phyloP scores from a whole-genome alignment of 352 stramenopile genomes.

The Phytophthora pluvialis region DNA sequence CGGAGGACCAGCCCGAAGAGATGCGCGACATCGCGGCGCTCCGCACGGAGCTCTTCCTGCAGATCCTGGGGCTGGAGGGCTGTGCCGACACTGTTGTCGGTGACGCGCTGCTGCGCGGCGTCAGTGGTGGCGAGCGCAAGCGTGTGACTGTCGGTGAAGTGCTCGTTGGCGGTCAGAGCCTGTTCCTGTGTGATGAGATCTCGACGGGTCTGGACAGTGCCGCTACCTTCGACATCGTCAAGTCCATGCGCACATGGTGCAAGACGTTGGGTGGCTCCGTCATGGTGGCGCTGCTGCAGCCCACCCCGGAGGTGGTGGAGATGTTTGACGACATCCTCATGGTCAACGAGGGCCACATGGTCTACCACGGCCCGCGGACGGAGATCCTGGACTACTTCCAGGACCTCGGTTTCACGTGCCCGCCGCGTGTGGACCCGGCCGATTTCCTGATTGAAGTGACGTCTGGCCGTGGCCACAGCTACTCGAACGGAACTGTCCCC shows the following conservation, averaged over 20 bases:
- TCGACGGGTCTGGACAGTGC: conserved; percentile 63
- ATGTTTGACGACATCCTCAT: conserved; percentile 97
- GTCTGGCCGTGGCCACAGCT: conserved; percentile 57
- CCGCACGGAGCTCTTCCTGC: conserved; percentile 73
- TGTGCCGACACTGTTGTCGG: conserved; percentile 96
- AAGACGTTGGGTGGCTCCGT: conserved; percentile 44
- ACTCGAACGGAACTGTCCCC: conserved; percentile 47
- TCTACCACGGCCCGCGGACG: conserved; percentile 91
- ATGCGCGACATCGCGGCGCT: conserved; percentile 75
- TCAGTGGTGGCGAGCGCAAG: conserved; percentile 90
- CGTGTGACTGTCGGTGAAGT: conserved; percentile 86
- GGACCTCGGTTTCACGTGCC: conserved; percentile 71
- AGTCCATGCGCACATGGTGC: conserved; percentile 56
- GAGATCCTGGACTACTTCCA: conserved; percentile 89
- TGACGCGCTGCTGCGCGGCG: conserved; percentile 82
- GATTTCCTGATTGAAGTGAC: conserved; percentile 80
- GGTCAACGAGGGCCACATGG: conserved; percentile 91
- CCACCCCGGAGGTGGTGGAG: conserved; percentile 92
- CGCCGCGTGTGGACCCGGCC: conserved; percentile 65
- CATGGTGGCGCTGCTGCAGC: conserved; percentile 48
- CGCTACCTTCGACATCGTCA: conserved; percentile 63
- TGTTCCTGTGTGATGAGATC: conserved; percentile 85
- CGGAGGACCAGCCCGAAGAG: conserved; percentile 71
- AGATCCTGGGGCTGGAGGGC: conserved; percentile 84
- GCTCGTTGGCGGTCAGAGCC: conserved; percentile 53